Evolutionary conservation across 1,139 yeast species (phyloP), one percentile per base, ranked within the genome.

Genomic region (Chernovozyma sophiae-reginae): DNA sequence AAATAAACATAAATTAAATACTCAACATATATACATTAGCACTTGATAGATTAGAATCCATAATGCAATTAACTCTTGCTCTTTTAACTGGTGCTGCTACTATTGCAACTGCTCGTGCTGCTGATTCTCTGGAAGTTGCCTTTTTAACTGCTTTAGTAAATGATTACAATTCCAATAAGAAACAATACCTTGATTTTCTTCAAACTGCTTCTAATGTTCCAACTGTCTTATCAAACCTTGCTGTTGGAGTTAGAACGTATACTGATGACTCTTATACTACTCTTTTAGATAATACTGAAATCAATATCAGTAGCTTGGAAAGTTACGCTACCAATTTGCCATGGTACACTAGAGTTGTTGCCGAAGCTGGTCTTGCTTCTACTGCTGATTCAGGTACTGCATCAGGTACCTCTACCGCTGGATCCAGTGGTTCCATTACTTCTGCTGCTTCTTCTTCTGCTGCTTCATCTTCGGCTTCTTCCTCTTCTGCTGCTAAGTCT

Each of bases 251-350:
- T 11, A 55, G 49, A 23, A 68, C 74, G 31, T 68, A 68, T 46
- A 66, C 58, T 10, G 65, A 65, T 45, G 56, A 60, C 42, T 52
- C 64, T 15, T 66, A 69, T 51, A 69, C 75, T 22, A 65, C 74
- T 11, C 51, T 69, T 42, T 58, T 68, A 48, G 53, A 57, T 29
- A 46, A 59, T 34, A 52, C 43, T 24, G 43, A 41, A 14, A 35
- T 58, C 16, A 43, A 59, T 38, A 48, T 68, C 22, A 32, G 45
- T 6, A 43, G 54, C 11, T 57, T 70, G 42, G 58, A 52, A 46
- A 42, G 47, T 14, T 69, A 55, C 47, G 75, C 72, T 28, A 58
- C 68, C 29, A 54, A 55, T 28, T 62, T 70, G 44, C 74, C 75
- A 25, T 70, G 76, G 76, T 65, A 59, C 51, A 35, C 65, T 15